Base-by-base conservation (phyloP, 495 filamentous ascomycete species). In the Lasiosphaeriaceae sp. region DNA sequence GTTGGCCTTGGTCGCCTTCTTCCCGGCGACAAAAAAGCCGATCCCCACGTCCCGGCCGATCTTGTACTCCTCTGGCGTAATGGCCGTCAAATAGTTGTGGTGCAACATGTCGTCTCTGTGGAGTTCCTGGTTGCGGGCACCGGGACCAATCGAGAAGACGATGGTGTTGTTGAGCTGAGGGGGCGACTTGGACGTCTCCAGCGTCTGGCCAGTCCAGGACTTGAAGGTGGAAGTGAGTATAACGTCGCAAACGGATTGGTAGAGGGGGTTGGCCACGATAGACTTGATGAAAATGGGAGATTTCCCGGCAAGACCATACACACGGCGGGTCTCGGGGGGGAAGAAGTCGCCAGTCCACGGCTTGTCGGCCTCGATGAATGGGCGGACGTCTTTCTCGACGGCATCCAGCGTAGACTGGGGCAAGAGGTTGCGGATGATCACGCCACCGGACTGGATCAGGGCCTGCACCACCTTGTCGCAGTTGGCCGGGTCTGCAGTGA, bases 1-100 rank as follows among this genome's bases (percentile, higher is more conserved):
- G 48, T 76, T 77, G n/a, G 60, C 61, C 35, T 62, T 68, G 4
- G 67, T 71, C 2, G 60, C 60, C 31, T 59, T 65, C 21, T 60
- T 69, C 0, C 63, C 73, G 11, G 70, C 73, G 6, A 75, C 63
- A 29, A 77, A 54, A n/a, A 44, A 54, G 7, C 52, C 43, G 22
- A 54, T 54, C 1, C 39, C 37, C 7, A 17, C 31, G 23, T 54
- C 52, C 2, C 52, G 52, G 9, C 52, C 52, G 17, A 54, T 24
- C 16, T 54, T 35, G 17, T 54, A 54, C 31, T 54, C 35, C 3
- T 54, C 52, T 3, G 52, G 4, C n/a, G 52, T 54, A 4, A 54
- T 54, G 19, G 37, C 43, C 8, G 22, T 54, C 19, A 46, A 24
- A 16, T n/a, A 4, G 19, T 54, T 54, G 22, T 54, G 43, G 22